Evolutionary conservation across 2,329 filamentous ascomycete genomes (phyloP), one percentile per base, ranked within the genome.

Genomic region (Stemphylium lycopersici): DNA sequence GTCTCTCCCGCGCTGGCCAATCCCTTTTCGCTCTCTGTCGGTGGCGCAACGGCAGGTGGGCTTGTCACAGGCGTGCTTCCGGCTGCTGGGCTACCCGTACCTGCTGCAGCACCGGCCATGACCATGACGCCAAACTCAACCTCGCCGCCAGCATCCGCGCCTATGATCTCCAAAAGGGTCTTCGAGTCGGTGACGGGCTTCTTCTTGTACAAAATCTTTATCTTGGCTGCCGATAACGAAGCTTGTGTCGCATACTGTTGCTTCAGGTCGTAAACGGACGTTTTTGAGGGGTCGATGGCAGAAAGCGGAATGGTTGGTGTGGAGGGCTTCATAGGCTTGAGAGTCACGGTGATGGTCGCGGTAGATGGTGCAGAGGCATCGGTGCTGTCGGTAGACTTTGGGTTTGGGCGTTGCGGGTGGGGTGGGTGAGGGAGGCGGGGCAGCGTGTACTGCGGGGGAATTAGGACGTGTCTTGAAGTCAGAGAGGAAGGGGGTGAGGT

Each of bases 121-220:
- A 97, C 83, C 92, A 98, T 98, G 50, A 97, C 84, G 1, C 86
- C 86, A 59, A 98, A 87, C 73, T 96, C 92, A 0, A 93, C 80
- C 10, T 78, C 80, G 1, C 65, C 75, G 15, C 65, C 81, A 24
- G 77, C 80, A 39, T 84, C 85, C 3, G 83, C 80, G 0, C 80
- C 75, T 1, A 93, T 63, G 0, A 96, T 71, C 53, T 96, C 93
- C 52, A 85, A 84, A 5, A 97, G 77, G 0, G 89, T 86, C 78
- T 93, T 95, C 62, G 82, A 85, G 68, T 96, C 91, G 0, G 83
- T 72, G 0, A 91, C 84, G 0, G 93, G 93, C 76, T 96, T 96
- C 80, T 95, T 96, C 75, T 90, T 90, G 71, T 89, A 84, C 58
- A 99, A 78, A 8, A 99, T 78, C 78, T 93, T 92, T 72, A 98